Base-by-base conservation (phyloP, 2,329 filamentous ascomycete species). In the Neoscytalidium dimidiatum region DNA sequence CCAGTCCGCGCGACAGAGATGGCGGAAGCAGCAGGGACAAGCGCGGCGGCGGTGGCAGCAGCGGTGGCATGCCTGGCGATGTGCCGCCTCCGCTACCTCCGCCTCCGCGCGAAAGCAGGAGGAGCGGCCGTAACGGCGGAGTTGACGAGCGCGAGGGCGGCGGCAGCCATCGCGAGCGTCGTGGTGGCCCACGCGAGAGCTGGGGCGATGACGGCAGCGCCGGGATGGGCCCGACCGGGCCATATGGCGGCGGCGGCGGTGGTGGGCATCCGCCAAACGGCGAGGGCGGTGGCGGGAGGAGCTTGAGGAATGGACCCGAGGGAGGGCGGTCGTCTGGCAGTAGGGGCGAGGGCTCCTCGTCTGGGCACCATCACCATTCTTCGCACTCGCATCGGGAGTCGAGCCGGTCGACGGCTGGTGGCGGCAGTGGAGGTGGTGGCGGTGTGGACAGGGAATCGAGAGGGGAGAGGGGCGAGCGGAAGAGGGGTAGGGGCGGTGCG, bases 401-500 rank as follows among this genome's bases (percentile, higher is more conserved):
- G 51, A 17, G 38, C 31, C 5, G 52, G 21, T 2, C 33, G 33
- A 14, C 33, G 33, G 33, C 33, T 11, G 23, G 23, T 4, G n/a
- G 4, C 21, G 21, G 46, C 5, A 28, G 46, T 4, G 46, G n/a
- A 13, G 46, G 44, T 48, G 44, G 44, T 48, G 33, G 8, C n/a
- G 26, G 26, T 13, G 43, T 5, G 13, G 51, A 63, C 19, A 43
- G 56, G 41, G 43, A 65, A 28, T 33, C 33, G 57, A 26, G 63
- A 5, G 31, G 33, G 28, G 14, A 31, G 53, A 48, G 58, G 51
- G 23, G 33, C 14, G 52, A 64, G 17, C 23, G 62, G 43, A 53
- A 44, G 43, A 64, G 62, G 51, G 48, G 46, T 14, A 43, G 61
- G 21, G 62, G 52, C 21, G 46, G 60, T n/a, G 49, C 7, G 3